Evolutionary conservation across 2,329 filamentous ascomycete genomes (phyloP).

Genomic region (Amesomyces nigricolor): DNA sequence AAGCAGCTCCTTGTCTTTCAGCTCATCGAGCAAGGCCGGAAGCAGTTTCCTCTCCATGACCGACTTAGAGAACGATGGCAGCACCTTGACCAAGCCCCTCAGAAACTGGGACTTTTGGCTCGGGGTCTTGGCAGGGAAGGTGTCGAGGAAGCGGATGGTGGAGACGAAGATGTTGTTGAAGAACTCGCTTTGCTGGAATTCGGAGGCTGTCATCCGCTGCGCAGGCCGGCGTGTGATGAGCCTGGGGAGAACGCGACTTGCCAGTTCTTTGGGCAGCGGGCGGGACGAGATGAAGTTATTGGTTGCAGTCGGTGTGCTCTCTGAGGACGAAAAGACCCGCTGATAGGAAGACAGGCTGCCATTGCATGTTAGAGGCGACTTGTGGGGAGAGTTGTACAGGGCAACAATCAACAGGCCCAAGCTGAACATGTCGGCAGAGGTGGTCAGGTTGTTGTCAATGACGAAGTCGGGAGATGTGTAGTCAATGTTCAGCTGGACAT

Average conservation of each 20-base stretch:
- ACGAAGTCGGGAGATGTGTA: slow-evolving; percentile 94
- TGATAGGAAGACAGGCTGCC: slow-evolving; percentile 81
- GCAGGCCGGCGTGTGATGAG: slow-evolving; percentile 84
- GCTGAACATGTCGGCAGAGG: slow-evolving; percentile 87
- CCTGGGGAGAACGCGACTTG: slow-evolving; percentile 69
- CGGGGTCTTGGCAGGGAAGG: slow-evolving; percentile 83
- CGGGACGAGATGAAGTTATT: slow-evolving; percentile 84
- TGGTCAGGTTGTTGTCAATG: slow-evolving; percentile 79
- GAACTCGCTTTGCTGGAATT: slow-evolving; percentile 92
- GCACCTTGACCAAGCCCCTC: slow-evolving; percentile 76
- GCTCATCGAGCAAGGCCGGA: slow-evolving; percentile 81
- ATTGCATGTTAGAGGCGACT: slow-evolving; percentile 76
- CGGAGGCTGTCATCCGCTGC: slow-evolving; percentile 77
- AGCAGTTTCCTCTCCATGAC: slow-evolving; percentile 94
- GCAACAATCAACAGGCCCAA: slow-evolving; percentile 82
- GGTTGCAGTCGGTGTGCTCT: slow-evolving; percentile 66
- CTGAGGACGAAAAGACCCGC: slow-evolving; percentile 70
- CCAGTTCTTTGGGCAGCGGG: slow-evolving; percentile 72
- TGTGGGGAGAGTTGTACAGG: slow-evolving; percentile 90
- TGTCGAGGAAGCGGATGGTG: slow-evolving; percentile 90
- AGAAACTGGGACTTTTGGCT: slow-evolving; percentile 90
- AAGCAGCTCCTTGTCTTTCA: slow-evolving; percentile 84
- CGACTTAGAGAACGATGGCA: slow-evolving; percentile 87
- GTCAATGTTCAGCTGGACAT: slow-evolving; percentile 85
- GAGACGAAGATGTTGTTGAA: slow-evolving; percentile 97